A percentile compares a stretch with the other conserved stretches of the same genome.
Conservation (phyloP, 2,329 filamentous ascomycete species). For the Alternaria conjuncta region DNA sequence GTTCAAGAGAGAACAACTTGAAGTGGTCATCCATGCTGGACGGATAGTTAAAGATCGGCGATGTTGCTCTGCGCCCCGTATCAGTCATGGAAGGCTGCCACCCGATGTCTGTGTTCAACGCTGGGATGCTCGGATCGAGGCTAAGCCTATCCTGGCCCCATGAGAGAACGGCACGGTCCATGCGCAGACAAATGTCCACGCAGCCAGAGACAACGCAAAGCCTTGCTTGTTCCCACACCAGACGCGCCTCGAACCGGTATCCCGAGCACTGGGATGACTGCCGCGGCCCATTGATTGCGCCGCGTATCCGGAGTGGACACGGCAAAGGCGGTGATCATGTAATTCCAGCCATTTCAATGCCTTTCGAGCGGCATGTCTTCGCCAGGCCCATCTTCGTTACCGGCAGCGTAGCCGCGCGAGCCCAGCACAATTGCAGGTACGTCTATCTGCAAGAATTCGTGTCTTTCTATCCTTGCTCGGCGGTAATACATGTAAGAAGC, state of each 20-base stretch:
- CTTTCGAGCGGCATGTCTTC: neutral
- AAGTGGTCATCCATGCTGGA: constrained; percentile 29
- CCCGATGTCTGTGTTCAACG: constrained; percentile 28
- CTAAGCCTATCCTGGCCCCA: constrained; percentile 15
- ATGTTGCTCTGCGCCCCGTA: constrained; percentile 28
- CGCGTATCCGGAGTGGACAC: neutral
- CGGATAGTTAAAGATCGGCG: constrained; percentile 24
- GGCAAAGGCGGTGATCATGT: neutral
- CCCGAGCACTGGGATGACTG: neutral
- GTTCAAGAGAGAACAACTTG: constrained; percentile 17
- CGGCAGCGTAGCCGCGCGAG: neutral
- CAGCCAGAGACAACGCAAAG: constrained; percentile 1
- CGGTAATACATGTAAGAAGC: constrained; percentile 8
- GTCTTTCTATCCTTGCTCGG: constrained; percentile 2
- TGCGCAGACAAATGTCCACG: neutral
- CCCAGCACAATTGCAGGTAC: constrained; percentile 1
- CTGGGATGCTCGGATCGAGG: constrained; percentile 27
- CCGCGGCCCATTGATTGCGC: neutral
- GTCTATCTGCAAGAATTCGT: constrained; percentile 6
- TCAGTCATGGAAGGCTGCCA: constrained; percentile 15
- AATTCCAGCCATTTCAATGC: neutral
- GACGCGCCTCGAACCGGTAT: constrained; percentile 6
- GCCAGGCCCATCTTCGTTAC: constrained; percentile 1
- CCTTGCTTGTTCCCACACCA: constrained; percentile 12
- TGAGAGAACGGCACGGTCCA: constrained; percentile 15